Evolutionary conservation across 257 asterid species (phyloP), one percentile per base, ranked within the genome.

Genomic region (Ajuga chamaepitys): DNA sequence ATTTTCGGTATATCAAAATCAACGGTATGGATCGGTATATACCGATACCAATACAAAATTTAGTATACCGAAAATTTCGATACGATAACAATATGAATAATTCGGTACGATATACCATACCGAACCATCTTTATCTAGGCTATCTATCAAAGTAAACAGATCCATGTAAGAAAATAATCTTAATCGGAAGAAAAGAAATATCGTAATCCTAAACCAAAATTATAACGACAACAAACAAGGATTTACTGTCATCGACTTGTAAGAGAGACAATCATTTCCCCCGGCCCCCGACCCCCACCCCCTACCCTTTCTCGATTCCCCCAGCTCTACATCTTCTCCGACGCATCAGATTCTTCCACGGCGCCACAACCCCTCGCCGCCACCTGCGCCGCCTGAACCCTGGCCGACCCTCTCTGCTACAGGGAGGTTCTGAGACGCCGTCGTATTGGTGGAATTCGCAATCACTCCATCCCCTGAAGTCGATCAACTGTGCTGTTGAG

Each of bases 401-500:
- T 66, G 59, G 0, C 16, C 40, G 6, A 12, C 45, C 12, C 7
- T 58, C 44, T 18, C 48, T 45, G 46, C 72, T 60, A 4, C n/a
- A 58, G 54, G 58, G 41, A 64, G 67, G 62, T 30, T 44, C 44
- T 14, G 53, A 13, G 55, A 71, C 71, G 64, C 54, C 63, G 10
- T 45, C 53, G 8, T 52, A 28, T 40, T 57, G 66, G 74, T 59
- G 70, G 77, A 45, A 66, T 65, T 63, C 38, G 35, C 25, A 11
- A 58, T 10, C 35, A 70, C 66, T 55, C 58, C 58, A 25, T 46
- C 53, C 51, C 63, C 62, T 3, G 10, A 9, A 75, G 63, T 65
- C 70, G 80, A 65, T 60, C 70, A 73, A 65, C 70, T 18, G 73
- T 75, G 80, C 80, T 65, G 58, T 64, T 56, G 55, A 75, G 68